Evolutionary conservation across 139 green algal genomes (phyloP).

Genomic region (Astrephomene gubernaculifera): DNA sequence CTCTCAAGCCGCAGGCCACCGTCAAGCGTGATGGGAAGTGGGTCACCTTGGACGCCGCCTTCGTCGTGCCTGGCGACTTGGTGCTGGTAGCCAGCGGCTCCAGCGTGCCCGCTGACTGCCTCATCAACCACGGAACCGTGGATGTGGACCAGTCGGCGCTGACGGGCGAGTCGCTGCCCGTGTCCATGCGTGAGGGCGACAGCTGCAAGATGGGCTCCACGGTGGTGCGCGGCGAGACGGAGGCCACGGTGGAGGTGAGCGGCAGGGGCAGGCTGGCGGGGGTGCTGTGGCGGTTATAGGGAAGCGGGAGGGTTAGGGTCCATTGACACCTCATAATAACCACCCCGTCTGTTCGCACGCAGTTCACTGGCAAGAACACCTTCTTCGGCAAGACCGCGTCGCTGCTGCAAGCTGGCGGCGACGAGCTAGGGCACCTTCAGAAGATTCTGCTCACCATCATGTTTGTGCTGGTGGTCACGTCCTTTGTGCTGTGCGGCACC

Average conservation of each 20-base stretch:
- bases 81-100: constrained; percentile 78
- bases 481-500: constrained; percentile 76
- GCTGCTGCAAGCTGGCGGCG: constrained; percentile 70
- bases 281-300: neutral
- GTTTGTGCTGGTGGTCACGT: constrained; percentile 74
- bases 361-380: constrained; percentile 81
- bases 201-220: constrained; percentile 89
- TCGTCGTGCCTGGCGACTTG: constrained; percentile 85
- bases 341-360: neutral
- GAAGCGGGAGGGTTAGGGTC: neutral
- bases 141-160: constrained; percentile 87
- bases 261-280: neutral
- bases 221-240: constrained; percentile 77
- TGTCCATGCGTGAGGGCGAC: constrained; percentile 80
- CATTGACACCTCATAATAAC: neutral
- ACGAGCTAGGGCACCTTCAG: constrained; percentile 78
- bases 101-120: constrained; percentile 81
- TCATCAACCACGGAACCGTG: constrained; percentile 72
- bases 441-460: constrained; percentile 85
- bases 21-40: constrained; percentile 83
- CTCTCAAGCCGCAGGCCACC: constrained; percentile 86
- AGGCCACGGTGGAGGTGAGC: constrained; percentile 50
- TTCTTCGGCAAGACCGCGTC: constrained; percentile 91
- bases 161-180: constrained; percentile 90
- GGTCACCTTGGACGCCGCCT: constrained; percentile 72